These are phyloP conservation scores for Coemansia interrupta DNA, from an alignment of 192 early-diverging fungal species.

Conservation along the genomic window DNA sequence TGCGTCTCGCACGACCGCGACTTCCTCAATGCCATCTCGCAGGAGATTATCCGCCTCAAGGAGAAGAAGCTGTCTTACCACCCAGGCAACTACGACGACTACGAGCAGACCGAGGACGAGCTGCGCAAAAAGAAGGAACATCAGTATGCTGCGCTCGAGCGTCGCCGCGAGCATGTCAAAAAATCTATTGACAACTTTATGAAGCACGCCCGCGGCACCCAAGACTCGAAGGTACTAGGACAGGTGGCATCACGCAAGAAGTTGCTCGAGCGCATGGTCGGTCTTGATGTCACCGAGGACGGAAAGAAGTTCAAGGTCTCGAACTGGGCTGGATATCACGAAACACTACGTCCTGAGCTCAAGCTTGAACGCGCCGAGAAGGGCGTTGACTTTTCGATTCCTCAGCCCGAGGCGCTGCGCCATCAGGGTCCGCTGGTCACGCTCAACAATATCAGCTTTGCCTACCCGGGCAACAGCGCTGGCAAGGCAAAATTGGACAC, in stretches of 20 bases:
- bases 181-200: conserved; percentile 77
- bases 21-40: conserved; percentile 75
- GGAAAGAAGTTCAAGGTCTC: conserved; percentile 69
- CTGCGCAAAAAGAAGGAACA: conserved; percentile 66
- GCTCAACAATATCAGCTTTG: conserved; percentile 58
- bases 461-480: conserved; percentile 11
- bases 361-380: conserved; percentile 58
- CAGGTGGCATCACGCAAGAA: conserved; percentile 75
- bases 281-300: conserved; percentile 63
- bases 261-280: conserved; percentile 62
- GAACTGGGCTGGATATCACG: conserved; percentile 58
- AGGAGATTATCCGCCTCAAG: conserved; percentile 73
- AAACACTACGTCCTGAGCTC: conserved; percentile 54
- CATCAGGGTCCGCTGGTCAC: conserved; percentile 63
- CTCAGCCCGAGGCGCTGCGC: conserved; percentile 66
- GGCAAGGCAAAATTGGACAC: conserved; percentile 10
- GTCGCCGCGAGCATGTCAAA: conserved; percentile 68
- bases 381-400: conserved; percentile 61
- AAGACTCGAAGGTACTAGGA: conserved; percentile 78
- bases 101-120: conserved; percentile 70
- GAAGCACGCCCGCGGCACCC: conserved; percentile 66
- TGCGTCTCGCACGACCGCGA: conserved; percentile 87
- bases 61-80: conserved; percentile 72
- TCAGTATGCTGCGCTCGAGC: conserved; percentile 60
- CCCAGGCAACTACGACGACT: conserved; percentile 85